phyloP scores from a whole-genome alignment of 2,329 filamentous ascomycete genomes.

The Microsporum audouinii region DNA sequence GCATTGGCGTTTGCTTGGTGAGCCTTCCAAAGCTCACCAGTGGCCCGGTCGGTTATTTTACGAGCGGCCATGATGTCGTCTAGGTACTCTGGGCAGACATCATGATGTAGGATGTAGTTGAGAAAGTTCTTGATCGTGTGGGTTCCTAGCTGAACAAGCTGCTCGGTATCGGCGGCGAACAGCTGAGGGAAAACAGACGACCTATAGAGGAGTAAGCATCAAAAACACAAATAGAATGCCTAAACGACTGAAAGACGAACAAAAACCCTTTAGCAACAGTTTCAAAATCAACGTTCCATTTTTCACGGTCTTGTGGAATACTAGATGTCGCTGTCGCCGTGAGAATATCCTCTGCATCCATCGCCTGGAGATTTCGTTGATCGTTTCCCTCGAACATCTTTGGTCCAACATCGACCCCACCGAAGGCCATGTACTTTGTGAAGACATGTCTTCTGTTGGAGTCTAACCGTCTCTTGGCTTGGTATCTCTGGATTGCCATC shows the following conservation, averaged over 20 bases:
- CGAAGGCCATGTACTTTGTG: constrained; percentile 67
- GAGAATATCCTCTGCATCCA: constrained; percentile 54
- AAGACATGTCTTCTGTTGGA: constrained; percentile 54
- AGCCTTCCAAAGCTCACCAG: constrained; percentile 54
- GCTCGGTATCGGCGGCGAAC: constrained; percentile 44
- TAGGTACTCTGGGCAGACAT: constrained; percentile 72
- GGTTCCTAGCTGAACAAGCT: constrained; percentile 48
- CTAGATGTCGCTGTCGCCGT: constrained; percentile 45
- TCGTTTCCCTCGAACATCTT: constrained; percentile 55
- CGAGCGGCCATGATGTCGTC: constrained; percentile 56
- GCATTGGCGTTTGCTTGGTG: constrained; percentile 42
- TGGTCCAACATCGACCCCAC: constrained; percentile 57
- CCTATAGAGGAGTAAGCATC: constrained; percentile 22
- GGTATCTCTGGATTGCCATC: constrained; percentile 71
- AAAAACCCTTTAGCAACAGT: constrained; percentile 68
- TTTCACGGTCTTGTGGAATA: constrained; percentile 44
- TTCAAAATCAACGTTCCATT: constrained; percentile 71
- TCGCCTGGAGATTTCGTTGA: constrained; percentile 49
- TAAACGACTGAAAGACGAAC: constrained; percentile 37
- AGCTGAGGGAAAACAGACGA: constrained; percentile 47
- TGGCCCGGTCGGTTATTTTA: constrained; percentile 53
- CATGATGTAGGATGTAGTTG: constrained; percentile 72
- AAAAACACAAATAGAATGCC: neutral
- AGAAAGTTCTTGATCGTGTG: constrained; percentile 73
- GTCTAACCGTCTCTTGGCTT: constrained; percentile 62